Evolutionary conservation across 371 early-diverging fungal genomes (phyloP), one percentile per base, ranked within the genome.

Genomic region (Mucor racemosus): DNA sequence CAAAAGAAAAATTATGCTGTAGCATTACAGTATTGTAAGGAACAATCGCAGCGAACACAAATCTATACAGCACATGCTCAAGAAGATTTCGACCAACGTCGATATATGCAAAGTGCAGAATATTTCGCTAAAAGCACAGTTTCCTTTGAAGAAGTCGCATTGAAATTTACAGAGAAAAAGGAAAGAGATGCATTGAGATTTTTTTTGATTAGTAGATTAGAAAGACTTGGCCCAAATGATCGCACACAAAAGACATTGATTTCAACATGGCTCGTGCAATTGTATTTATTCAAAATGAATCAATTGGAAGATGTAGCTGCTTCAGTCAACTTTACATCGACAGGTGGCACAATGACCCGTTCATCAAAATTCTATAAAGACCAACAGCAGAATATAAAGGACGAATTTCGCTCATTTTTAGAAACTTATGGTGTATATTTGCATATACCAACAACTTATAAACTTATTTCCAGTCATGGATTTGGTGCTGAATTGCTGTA

Each of bases 31-130:
- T 91, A 91, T 74, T 89, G 92, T 69, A 92, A 91, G 77, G 93
- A 90, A 65, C 84, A 87, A 5, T 85, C 85, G 0, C 95, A 97
- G 71, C 84, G 87, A 48, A 93, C 96, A 69, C 84, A 79, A 39
- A 90, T 97, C n/a, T 72, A 90, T 60, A 91, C 89, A 0, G 85
- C 93, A 1, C 97, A 95, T 70, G 97, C 96, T 4, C 92, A 93
- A 62, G 87, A 92, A 66, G 90, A 92, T 66, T 97, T 93, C 77
- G 71, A 83, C 0, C 88, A 90, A 56, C 85, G 88, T 21, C 84
- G 91, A 9, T 96, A 84, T 68, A 80, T 84, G 63, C 86, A 89
- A 64, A 91, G 95, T 10, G 97, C 97, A 5, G 84, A 87, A 53
- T 94, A 89, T 74, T 97, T 86, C 83, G 97, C 97, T 3, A 89